Base-by-base conservation (phyloP, 73 alveolate species). In the Paramecium octaurelia region DNA sequence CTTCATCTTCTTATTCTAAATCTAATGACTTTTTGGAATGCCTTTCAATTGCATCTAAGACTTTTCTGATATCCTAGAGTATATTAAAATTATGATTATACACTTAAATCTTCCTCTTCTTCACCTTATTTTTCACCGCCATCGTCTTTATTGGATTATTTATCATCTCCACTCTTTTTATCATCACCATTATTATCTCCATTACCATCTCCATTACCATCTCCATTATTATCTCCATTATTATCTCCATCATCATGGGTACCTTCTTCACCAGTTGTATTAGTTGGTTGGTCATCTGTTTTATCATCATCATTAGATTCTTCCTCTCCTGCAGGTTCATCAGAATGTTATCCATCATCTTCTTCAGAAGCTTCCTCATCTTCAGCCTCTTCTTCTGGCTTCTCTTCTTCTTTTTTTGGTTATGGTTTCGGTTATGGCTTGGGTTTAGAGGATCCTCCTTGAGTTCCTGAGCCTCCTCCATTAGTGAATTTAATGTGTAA, bases 1-100 rank as follows among this genome's bases (percentile, higher is more conserved):
- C 75, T 80, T 80, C 91, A 80, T 80, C 91, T 14, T 42, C 91
- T 80, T 40, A n/a, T 80, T 48, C 91, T 11, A 35, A 20, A 31
- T 80, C 77, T 80, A 80, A 48, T 42, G 91, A 42, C 10, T 42
- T 44, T 80, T 80, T 80, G 6, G 76, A 43, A 44, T 48, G 70
- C 12, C 18, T 80, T 21, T 80, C 91, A 31, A 80, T 44, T 9
- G 91, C 91, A 40, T 80, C 91, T 48, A 80, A 80, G 44, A 80
- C 48, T 21, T 80, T 48, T 80, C 75, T 80, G 24, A 80, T 31
- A 31, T 42, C 87, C 87, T 73, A 73, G 69, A 16, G 9, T 73
- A 36, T 1, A 12, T 73, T 34, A 31, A 64, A 12, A 73, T 73
- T 3, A 73, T 14, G 11, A 36, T 68, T 21, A 73, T 73, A 73